Evolutionary conservation across 805 yeast species (phyloP).

Genomic region (Wickerhamomyces pijperi): DNA sequence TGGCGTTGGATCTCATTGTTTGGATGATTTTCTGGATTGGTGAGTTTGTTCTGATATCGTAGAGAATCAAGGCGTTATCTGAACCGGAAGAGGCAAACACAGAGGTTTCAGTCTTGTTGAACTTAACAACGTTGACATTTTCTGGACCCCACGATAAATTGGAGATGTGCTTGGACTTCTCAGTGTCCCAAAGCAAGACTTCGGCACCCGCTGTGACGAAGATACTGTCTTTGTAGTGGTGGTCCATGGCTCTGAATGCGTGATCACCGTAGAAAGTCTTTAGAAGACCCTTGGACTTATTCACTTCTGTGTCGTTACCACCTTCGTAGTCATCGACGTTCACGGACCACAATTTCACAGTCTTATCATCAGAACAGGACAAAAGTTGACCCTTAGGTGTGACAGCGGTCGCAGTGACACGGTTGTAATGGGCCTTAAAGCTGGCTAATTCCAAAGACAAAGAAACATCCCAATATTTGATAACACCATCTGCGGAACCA

Average conservation of each 20-base stretch:
- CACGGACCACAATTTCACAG: conserved; percentile 83
- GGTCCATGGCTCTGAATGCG: conserved; percentile 78
- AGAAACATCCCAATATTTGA: conserved; percentile 89
- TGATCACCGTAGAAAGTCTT: conserved; percentile 79
- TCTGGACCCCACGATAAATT: conserved; percentile 96
- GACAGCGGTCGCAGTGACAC: conserved; percentile 76
- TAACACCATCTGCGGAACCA: conserved; percentile 91
- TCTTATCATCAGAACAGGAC: conserved; percentile 86
- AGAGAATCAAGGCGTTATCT: conserved; percentile 82
- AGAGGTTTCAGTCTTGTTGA: conserved; percentile 84
- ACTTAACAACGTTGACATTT: conserved; percentile 69
- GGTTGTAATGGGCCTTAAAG: conserved; percentile 82
- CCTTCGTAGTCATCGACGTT: conserved; percentile 37
- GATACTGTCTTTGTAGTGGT: conserved; percentile 57
- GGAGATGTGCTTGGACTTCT: conserved; percentile 65
- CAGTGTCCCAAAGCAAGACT: conserved; percentile 87
- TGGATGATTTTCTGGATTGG: conserved; percentile 89
- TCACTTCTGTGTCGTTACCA: conserved; percentile 22
- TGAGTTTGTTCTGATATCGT: conserved; percentile 81
- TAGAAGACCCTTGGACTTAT: conserved; percentile 39
- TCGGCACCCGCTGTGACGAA: conserved; percentile 91
- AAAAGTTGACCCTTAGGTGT: conserved; percentile 42
- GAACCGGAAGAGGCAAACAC: conserved; percentile 82
- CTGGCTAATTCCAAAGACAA: conserved; percentile 65
- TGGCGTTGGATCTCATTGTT: conserved; percentile 68